These are phyloP conservation scores for Trebouxiophyceae sp. DNA, from an alignment of 163 green algal genomes.

Conservation along the genomic window DNA sequence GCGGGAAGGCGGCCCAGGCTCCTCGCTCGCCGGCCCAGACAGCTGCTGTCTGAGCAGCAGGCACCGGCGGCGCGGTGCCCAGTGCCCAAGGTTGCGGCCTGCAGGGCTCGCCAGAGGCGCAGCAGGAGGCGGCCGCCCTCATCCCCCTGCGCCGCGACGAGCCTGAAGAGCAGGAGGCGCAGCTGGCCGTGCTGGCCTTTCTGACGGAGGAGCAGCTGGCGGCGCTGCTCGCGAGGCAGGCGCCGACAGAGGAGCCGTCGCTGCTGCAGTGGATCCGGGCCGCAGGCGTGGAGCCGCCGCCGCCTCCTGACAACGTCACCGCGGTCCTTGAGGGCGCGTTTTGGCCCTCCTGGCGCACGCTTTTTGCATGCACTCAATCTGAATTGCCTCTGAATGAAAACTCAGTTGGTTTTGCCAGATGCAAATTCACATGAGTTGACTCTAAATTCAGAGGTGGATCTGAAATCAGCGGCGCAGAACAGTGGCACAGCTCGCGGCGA, in stretches of 20 bases:
- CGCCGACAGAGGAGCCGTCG: conserved; percentile 12
- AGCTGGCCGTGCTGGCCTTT: conserved; percentile 5
- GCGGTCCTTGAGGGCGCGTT: background rate
- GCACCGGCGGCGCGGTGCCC: too few species aligned
- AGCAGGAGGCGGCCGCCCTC: conserved; percentile 30
- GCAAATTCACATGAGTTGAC: too few species aligned
- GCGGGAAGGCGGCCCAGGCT: too few species aligned
- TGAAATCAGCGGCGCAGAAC: background rate
- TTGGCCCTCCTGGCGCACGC: background rate
- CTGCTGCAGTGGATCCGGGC: conserved; percentile 14
- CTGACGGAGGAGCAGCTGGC: background rate
- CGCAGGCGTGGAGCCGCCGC: conserved; percentile 2
- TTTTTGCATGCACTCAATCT: background rate
- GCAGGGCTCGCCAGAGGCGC: conserved; percentile 25
- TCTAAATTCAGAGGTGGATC: background rate
- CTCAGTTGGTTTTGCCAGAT: too few species aligned
- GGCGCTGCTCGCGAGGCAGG: conserved; percentile 1
- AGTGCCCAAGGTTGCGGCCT: too few species aligned
- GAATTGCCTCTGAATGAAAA: too few species aligned
- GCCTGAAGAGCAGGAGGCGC: conserved; percentile 19
- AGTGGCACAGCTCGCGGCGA: too few species aligned
- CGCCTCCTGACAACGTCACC: background rate
- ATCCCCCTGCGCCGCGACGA: conserved; percentile 25
- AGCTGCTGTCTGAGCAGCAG: too few species aligned
- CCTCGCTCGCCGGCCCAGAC: too few species aligned